Base-by-base conservation (phyloP, 768 basidiomycete genomes). In the Boletus fagicola region DNA sequence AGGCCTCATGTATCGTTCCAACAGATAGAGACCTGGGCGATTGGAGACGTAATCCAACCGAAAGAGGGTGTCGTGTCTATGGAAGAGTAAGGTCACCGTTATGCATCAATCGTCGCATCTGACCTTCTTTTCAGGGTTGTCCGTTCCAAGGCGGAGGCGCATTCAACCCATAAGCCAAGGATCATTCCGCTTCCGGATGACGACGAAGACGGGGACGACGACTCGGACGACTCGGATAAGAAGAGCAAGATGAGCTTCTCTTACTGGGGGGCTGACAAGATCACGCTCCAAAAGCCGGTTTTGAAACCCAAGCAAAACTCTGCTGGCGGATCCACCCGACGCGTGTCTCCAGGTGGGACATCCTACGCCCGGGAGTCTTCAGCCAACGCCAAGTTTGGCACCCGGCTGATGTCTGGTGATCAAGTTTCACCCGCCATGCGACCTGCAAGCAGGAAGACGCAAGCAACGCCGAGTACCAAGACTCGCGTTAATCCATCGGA, bases 171-270 rank as follows among this genome's bases (percentile, higher is more conserved):
- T 54, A 83, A 86, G 64, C 86, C 91, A 20, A 77, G 78, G 68
- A 82, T 88, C 54, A 78, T 89, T 31, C 86, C 88, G 38, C 76
- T 87, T 65, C 86, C 87, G 28, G 83, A 85, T 54, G 86, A 87
- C 48, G 80, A 86, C 56, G 75, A 76, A 20, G 77, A 76, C 24
- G 84, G 77, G 18, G 82, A 68, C n/a, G 89, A 91, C 22, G 89
- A 91, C 30, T 92, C 91, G 4, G 88, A 90, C 62, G 89, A 92
- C 65, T 92, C 90, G 12, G 91, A 92, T 70, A 83, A 86, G 75
- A 90, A 92, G 77, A 90, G 87, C 78, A 93, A 92, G 72, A 92
- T 93, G 92, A 90, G 89, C 76, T 93, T 93, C 74, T 92, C 90
- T 6, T 94, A 93, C 68, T 93, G 91, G 90, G 91, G 92, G 26